Conservation (phyloP, 768 basidiomycete species). For the Cubamyces lactineus region DNA sequence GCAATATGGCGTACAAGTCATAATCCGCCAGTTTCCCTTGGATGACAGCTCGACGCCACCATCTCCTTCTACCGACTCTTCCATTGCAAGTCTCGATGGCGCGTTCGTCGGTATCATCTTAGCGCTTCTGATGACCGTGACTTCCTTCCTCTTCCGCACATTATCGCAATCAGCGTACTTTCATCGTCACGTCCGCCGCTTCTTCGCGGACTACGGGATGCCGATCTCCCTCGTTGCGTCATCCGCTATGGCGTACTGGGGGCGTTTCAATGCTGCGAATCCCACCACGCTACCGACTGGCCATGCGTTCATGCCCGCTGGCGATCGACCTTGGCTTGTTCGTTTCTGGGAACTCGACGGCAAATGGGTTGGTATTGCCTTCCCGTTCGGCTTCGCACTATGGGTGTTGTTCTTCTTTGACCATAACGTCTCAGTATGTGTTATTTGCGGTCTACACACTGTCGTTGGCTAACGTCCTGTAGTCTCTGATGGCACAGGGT, state of each 20-base stretch:
- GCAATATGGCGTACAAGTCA: conserved; percentile 87
- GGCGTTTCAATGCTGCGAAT: conserved; percentile 63
- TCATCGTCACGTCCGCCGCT: conserved; percentile 72
- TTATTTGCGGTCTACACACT: neutral
- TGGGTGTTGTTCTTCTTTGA: conserved; percentile 97
- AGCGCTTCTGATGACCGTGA: conserved; percentile 75
- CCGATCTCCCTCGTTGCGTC: conserved; percentile 79
- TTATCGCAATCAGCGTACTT: conserved; percentile 67
- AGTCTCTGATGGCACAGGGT: conserved; percentile 93
- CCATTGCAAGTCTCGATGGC: conserved; percentile 45
- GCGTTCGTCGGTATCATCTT: conserved; percentile 69
- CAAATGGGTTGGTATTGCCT: conserved; percentile 87
- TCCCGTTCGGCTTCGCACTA: conserved; percentile 87
- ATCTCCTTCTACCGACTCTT: conserved; percentile 20
- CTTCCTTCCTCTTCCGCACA: conserved; percentile 73
- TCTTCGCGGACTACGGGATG: conserved; percentile 90
- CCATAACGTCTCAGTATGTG: conserved; percentile 85
- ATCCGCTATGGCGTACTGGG: conserved; percentile 87
- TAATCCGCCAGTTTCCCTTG: conserved; percentile 68
- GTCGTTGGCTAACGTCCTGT: neutral
- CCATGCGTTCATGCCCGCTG: conserved; percentile 69
- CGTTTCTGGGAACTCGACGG: conserved; percentile 86
- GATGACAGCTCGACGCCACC: conserved; percentile 3
- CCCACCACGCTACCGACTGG: conserved; percentile 71
- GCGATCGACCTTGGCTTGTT: conserved; percentile 81